These are phyloP conservation scores for Camellia oleifera DNA, from an alignment of 179 eudicot species.

Conservation along the genomic window DNA sequence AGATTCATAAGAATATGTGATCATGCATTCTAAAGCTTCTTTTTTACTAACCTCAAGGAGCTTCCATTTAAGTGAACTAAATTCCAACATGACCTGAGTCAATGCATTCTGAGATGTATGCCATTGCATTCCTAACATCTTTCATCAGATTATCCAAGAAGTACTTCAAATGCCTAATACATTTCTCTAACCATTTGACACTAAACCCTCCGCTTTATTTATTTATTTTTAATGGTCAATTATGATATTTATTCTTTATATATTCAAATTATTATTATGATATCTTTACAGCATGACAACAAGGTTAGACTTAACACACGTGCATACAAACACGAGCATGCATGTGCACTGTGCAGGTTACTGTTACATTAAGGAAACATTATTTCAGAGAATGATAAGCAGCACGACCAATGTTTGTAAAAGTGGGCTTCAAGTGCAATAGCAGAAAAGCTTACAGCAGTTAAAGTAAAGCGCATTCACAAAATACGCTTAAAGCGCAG, in stretches of 20 bases:
- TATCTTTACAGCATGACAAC: too few species aligned
- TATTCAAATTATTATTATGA: too few species aligned
- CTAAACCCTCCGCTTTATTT: not conserved
- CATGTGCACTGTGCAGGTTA: not conserved
- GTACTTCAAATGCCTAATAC: not conserved
- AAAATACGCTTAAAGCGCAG: too few species aligned
- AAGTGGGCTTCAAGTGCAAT: too few species aligned
- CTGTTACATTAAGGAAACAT: not conserved
- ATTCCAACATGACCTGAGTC: not conserved
- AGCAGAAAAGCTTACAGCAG: too few species aligned
- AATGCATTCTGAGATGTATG: not conserved
- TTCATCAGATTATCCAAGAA: not conserved
- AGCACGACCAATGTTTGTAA: not conserved
- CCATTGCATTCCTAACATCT: not conserved
- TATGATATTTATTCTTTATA: too few species aligned
- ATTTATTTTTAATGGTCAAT: not conserved
- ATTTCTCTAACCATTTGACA: not conserved
- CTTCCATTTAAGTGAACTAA: not conserved
- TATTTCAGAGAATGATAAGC: not conserved
- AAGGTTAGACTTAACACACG: not conserved
- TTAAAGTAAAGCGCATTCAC: too few species aligned
- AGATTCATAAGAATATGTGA: not conserved
- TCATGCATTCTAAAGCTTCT: not conserved
- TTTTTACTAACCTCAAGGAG: not conserved
- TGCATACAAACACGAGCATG: not conserved